phyloP scores from a whole-genome alignment of 2,329 filamentous ascomycete genomes.

The Ceratocystis smalleyi region DNA sequence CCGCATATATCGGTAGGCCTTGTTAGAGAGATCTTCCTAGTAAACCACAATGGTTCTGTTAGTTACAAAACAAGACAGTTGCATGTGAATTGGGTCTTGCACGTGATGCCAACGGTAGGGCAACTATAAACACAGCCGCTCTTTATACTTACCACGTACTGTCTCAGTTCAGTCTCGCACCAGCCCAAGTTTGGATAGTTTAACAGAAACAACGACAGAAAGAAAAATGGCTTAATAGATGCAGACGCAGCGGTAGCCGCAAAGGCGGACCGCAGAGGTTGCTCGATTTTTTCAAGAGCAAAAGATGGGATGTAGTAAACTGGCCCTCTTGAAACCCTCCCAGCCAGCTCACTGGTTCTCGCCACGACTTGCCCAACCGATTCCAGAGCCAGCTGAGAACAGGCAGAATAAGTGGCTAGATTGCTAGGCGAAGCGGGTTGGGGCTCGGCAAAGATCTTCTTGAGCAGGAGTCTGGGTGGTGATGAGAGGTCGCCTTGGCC shows the following conservation, averaged over 20 bases:
- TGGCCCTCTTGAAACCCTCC: neutral
- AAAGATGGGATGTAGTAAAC: neutral
- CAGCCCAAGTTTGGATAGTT: neutral
- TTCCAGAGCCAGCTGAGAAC: neutral
- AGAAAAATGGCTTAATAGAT: neutral
- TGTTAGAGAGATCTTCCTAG: neutral
- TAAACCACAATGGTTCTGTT: neutral
- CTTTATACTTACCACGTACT: neutral
- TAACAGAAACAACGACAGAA: neutral
- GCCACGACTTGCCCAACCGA: neutral
- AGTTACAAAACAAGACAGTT: neutral
- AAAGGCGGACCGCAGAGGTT: neutral
- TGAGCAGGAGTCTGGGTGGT: neutral
- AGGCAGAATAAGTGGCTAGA: neutral
- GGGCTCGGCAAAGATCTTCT: neutral
- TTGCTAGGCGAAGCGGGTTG: neutral
- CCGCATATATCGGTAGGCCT: neutral
- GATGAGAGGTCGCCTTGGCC: neutral
- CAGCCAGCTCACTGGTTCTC: neutral
- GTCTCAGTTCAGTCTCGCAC: neutral
- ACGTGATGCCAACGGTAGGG: neutral
- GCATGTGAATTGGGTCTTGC: neutral
- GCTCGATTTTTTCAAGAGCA: neutral
- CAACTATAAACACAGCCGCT: neutral
- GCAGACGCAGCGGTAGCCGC: neutral